These are phyloP conservation scores for Didymella lethalis DNA, from an alignment of 2,329 filamentous ascomycete species.

Conservation along the genomic window DNA sequence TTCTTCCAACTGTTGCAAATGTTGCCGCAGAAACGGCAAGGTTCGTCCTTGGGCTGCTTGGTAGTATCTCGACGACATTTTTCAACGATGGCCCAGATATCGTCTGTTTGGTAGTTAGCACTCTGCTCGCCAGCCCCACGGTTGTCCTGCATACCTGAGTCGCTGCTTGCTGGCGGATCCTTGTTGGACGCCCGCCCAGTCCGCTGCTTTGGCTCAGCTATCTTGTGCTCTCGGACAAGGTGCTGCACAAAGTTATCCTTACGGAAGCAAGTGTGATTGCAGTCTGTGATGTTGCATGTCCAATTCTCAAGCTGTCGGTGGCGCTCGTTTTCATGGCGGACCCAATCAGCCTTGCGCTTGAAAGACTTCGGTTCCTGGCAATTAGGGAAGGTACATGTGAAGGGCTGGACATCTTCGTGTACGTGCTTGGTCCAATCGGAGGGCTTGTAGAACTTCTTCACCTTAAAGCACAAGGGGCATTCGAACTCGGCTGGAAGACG, in stretches of 20 bases:
- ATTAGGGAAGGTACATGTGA: conserved; percentile 86
- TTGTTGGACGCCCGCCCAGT: conserved; percentile 59
- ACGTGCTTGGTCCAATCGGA: conserved; percentile 98
- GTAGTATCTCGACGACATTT: conserved; percentile 75
- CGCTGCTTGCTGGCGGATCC: conserved; percentile 35
- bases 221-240: conserved; percentile 89
- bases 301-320: conserved; percentile 92
- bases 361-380: conserved; percentile 90
- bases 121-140: neutral
- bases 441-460: conserved; percentile 86
- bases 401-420: conserved; percentile 90
- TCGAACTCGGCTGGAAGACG: conserved; percentile 87
- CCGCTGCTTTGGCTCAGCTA: conserved; percentile 80
- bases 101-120: conserved; percentile 55
- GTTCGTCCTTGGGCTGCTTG: conserved; percentile 73
- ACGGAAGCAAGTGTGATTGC: conserved; percentile 81
- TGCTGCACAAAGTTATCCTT: conserved; percentile 95
- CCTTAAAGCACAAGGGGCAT: conserved; percentile 84
- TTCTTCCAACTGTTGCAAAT: conserved; percentile 88
- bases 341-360: conserved; percentile 96
- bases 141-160: conserved; percentile 34
- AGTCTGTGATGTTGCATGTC: conserved; percentile 83
- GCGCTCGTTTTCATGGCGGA: conserved; percentile 89
- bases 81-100: conserved; percentile 80
- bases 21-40: conserved; percentile 87